Base-by-base conservation (phyloP, 495 filamentous ascomycete genomes). In the Penicillium verhagenii region DNA sequence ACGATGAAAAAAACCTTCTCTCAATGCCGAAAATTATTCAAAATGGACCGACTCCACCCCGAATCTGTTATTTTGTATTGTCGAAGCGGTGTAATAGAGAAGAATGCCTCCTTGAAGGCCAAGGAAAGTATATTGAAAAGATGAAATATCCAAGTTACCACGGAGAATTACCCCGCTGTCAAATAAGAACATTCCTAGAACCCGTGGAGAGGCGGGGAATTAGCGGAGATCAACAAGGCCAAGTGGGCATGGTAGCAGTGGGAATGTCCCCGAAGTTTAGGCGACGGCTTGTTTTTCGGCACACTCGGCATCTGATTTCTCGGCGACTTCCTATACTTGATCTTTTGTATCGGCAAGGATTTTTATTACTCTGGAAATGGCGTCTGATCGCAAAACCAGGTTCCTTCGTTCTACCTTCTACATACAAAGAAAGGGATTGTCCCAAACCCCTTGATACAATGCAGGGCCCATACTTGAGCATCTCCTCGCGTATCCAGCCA, bases 181-280 rank as follows among this genome's bases (percentile, higher is more conserved):
- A 43, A 23, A 43, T 7, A 31, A 48, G 45, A 31, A 48, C 45
- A 48, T 48, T 48, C 42, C 21, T 45, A 13, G 42, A 45, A 28
- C 5, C 4, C 23, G 3, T 43, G 40, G 14, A 45, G 14, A 48
- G 29, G 26, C 45, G 31, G 50, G 37, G 50, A 43, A 53, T 26
- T 43, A 47, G 40, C 40, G 43, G 44, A 37, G 35, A 7, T 19
- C 21, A 19, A 29, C 35, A n/a, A 4, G 28, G 13, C 38, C 31
- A 37, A 21, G 25, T 40, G 57, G 52, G 39, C 40, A 49, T 35
- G 52, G 35, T 46, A 31, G 43, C 18, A 44, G 18, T 42, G 39
- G 26, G n/a, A 14, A 20, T 50, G 31, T 16, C n/a, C 43, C 43
- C 61, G 58, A 61, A 43, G 47, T 61, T 61, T 57, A 60, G 37